A percentile compares a stretch with the other conserved stretches of the same genome.
These are phyloP conservation scores for Tillandsia fasciculata DNA, from an alignment of 176 grass and related monocot species.

Conservation along the genomic window DNA sequence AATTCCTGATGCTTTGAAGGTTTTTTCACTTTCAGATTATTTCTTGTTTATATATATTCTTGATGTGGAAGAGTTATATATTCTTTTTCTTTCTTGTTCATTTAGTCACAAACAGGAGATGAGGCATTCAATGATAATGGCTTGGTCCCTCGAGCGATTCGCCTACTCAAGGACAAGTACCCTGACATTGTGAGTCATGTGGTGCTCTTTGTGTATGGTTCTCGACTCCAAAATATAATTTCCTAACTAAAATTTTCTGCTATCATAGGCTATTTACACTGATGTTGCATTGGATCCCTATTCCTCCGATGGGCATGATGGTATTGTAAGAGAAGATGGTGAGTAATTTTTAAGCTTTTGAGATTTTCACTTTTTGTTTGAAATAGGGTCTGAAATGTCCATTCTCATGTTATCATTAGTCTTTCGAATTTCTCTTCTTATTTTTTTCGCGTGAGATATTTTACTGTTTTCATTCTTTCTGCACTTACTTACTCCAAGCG, in stretches of 20 bases:
- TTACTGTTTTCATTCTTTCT: no score
- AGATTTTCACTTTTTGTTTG: background rate
- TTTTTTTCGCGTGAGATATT: no score
- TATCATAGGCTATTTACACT: conserved; percentile 71
- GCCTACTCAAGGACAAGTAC: conserved; percentile 90
- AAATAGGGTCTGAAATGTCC: no score
- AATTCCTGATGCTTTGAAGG: conserved; percentile 96
- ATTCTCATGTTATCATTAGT: no score
- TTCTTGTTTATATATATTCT: conserved; percentile 1
- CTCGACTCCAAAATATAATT: no score
- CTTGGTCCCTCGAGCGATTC: conserved; percentile 71
- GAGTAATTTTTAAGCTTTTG: conserved; percentile 24
- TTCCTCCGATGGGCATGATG: conserved; percentile 97
- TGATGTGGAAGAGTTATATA: conserved; percentile 13
- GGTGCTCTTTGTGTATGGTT: background rate
- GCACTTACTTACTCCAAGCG: no score
- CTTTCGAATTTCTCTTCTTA: no score
- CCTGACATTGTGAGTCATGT: conserved; percentile 68
- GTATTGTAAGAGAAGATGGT: conserved; percentile 98
- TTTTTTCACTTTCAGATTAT: conserved; percentile 17
- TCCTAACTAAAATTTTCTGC: background rate
- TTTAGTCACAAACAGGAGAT: conserved; percentile 60
- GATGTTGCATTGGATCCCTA: conserved; percentile 97
- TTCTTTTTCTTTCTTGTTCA: conserved; percentile 11
- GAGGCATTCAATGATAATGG: conserved; percentile 96